Percentiles rank a stretch among this genome's conserved stretches.
These are phyloP conservation scores for Tricholoma matsutake DNA, from an alignment of 768 basidiomycete species.

Conservation along the genomic window DNA sequence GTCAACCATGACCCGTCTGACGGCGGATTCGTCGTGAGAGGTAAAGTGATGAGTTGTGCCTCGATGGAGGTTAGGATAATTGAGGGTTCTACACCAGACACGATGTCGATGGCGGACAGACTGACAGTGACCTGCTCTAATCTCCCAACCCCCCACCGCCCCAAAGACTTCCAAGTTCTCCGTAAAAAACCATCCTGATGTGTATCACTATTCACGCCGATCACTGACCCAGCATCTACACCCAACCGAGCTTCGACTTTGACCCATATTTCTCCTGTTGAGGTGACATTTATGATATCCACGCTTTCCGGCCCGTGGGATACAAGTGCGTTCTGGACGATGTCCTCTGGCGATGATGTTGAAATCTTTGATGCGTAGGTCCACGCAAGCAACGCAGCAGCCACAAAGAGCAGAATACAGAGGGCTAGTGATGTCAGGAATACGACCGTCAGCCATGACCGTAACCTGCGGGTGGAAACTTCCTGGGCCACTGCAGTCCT, in stretches of 20 bases:
- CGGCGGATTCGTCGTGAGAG: conserved; percentile 52
- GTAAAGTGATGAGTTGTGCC: conserved; percentile 49
- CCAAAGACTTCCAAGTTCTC: conserved; percentile 62
- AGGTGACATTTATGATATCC: conserved; percentile 59
- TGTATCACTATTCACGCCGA: conserved; percentile 49
- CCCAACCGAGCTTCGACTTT: conserved; percentile 56
- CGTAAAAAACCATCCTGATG: conserved; percentile 42
- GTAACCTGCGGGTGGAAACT: conserved; percentile 29
- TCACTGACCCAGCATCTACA: conserved; percentile 60
- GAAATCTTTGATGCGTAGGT: conserved; percentile 61
- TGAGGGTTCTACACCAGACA: conserved; percentile 38
- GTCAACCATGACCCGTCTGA: conserved; percentile 56
- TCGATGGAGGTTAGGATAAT: conserved; percentile 45
- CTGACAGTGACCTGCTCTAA: conserved; percentile 57
- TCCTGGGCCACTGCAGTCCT: conserved; percentile 18
- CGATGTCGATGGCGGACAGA: conserved; percentile 48
- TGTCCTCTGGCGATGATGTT: conserved; percentile 51
- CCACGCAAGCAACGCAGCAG: conserved; percentile 54
- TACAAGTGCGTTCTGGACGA: conserved; percentile 53
- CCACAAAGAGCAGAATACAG: conserved; percentile 42
- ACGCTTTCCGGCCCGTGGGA: conserved; percentile 60
- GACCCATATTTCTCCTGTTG: conserved; percentile 57
- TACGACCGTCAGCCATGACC: conserved; percentile 40
- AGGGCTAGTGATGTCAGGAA: conserved; percentile 57
- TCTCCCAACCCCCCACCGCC: conserved; percentile 60